phyloP scores from a whole-genome alignment of 2,329 filamentous ascomycete genomes.

The Diaporthe sp. region DNA sequence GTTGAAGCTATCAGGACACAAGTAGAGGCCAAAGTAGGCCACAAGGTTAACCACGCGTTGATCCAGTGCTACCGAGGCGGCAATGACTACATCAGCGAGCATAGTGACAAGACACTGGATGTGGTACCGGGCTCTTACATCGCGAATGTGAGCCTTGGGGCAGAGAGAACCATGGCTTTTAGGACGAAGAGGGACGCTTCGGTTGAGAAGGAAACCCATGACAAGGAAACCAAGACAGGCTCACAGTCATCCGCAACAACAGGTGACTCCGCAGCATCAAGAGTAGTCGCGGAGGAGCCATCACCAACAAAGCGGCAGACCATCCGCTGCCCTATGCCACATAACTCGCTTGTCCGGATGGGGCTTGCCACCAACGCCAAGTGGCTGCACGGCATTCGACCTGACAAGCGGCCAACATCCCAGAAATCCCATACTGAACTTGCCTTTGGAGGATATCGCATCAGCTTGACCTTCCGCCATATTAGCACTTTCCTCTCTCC shows the following conservation, averaged over 20 bases:
- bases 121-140: slow-evolving; percentile 86
- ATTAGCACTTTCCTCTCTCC: slow-evolving; percentile 83
- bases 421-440: slow-evolving; percentile 80
- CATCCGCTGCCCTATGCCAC: slow-evolving; percentile 80
- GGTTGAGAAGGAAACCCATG: not conserved
- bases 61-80: slow-evolving; percentile 95
- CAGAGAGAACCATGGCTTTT: slow-evolving; percentile 89
- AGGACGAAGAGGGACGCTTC: slow-evolving; percentile 76
- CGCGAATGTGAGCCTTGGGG: slow-evolving; percentile 94
- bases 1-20: slow-evolving; percentile 76
- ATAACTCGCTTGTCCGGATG: slow-evolving; percentile 90
- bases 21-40: slow-evolving; percentile 80
- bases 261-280: not conserved
- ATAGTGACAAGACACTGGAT: slow-evolving; percentile 96
- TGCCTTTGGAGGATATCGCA: slow-evolving; percentile 80
- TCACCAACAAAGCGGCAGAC: slow-evolving; percentile 61
- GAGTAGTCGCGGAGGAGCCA: not conserved
- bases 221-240: not conserved
- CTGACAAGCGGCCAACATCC: slow-evolving; percentile 79
- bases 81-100: slow-evolving; percentile 93
- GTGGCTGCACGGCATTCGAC: slow-evolving; percentile 93
- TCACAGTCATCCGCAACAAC: not conserved
- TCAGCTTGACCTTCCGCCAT: slow-evolving; percentile 90
- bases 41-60: slow-evolving; percentile 88
- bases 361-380: slow-evolving; percentile 84